Conservation (phyloP, 2,329 filamentous ascomycete species). For the Cucurbitaria berberidis region DNA sequence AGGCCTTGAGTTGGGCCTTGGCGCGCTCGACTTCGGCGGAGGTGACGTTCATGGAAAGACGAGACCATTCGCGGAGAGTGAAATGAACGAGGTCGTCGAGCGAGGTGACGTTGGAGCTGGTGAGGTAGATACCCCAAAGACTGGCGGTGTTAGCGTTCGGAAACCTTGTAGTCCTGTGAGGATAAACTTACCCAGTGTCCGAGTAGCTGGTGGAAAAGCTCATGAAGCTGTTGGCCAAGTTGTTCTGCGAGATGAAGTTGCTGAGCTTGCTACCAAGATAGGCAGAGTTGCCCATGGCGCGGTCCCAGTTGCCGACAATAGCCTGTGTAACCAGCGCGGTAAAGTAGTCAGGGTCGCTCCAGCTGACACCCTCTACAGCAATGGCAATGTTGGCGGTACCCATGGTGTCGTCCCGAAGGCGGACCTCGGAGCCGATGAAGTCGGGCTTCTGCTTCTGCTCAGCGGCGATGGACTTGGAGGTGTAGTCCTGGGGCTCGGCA, state of each 20-base stretch:
- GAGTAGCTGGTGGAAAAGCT: slow-evolving; percentile 99
- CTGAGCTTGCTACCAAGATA: slow-evolving; percentile 99
- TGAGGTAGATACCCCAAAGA: slow-evolving; percentile 99
- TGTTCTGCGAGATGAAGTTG: slow-evolving; percentile 90
- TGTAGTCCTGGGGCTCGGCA: slow-evolving; percentile 73
- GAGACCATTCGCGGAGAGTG: slow-evolving; percentile 96
- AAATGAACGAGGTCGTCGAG: slow-evolving; percentile 98
- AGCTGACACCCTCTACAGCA: slow-evolving; percentile 98
- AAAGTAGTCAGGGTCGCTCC: slow-evolving; percentile 99
- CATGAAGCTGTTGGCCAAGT: slow-evolving; percentile 99
- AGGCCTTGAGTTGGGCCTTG: slow-evolving; percentile 99
- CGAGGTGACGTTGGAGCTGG: slow-evolving; percentile 83
- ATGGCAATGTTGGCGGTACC: slow-evolving; percentile 97
- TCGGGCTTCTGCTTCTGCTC: slow-evolving; percentile 85
- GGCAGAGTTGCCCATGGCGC: slow-evolving; percentile 95
- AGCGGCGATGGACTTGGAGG: slow-evolving; percentile 73
- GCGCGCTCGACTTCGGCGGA: slow-evolving; percentile 95
- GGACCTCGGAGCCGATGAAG: slow-evolving; percentile 95
- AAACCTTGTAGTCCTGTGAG: neutral
- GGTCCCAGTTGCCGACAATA: slow-evolving; percentile 99
- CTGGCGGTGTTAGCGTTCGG: slow-evolving; percentile 57
- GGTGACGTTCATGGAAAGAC: slow-evolving; percentile 85
- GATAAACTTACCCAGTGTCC: slow-evolving; percentile 84
- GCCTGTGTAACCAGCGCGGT: slow-evolving; percentile 96
- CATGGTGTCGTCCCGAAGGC: slow-evolving; percentile 95